Evolutionary conservation across 2,329 filamentous ascomycete species (phyloP).

Genomic region (Aspergillus fijiensis): DNA sequence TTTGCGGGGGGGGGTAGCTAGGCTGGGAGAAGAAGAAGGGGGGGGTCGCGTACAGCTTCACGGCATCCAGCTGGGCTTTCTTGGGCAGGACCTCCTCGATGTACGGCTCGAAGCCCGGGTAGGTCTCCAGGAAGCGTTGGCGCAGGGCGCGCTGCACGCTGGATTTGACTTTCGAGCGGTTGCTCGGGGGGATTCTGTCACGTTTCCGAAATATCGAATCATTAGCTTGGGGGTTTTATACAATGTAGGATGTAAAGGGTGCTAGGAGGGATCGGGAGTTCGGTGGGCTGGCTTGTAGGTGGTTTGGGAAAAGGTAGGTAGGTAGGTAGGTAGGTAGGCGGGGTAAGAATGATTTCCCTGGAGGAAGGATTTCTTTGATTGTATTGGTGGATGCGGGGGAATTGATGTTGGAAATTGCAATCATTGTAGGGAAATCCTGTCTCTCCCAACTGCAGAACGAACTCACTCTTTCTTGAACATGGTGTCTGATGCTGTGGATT

Average conservation of each 20-base stretch:
- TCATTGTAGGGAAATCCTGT: no score
- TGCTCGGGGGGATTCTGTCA: constrained; percentile 67
- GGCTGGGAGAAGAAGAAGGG: not conserved
- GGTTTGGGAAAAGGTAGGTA: no score
- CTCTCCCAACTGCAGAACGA: no score
- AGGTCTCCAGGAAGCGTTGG: constrained; percentile 75
- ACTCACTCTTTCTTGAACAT: constrained; percentile 95
- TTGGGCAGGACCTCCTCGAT: constrained; percentile 96
- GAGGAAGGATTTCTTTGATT: no score
- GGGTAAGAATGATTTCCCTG: no score
- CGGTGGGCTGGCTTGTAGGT: no score
- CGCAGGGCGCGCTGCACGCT: constrained; percentile 87
- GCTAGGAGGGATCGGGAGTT: no score
- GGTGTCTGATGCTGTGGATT: constrained; percentile 13
- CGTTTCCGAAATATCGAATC: not conserved
- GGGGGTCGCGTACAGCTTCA: constrained; percentile 66
- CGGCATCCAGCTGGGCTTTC: constrained; percentile 82
- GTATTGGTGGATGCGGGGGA: not conserved
- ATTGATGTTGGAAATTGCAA: no score
- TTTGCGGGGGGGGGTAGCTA: no score
- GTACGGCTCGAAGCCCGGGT: constrained; percentile 79
- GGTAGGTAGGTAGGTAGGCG: no score
- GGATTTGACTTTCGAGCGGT: constrained; percentile 96
- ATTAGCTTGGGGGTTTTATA: constrained; percentile 11
- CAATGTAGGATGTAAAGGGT: no score